Base-by-base conservation (phyloP, 1,139 yeast genomes). In the Nakaseomyces uthaithaninus region DNA sequence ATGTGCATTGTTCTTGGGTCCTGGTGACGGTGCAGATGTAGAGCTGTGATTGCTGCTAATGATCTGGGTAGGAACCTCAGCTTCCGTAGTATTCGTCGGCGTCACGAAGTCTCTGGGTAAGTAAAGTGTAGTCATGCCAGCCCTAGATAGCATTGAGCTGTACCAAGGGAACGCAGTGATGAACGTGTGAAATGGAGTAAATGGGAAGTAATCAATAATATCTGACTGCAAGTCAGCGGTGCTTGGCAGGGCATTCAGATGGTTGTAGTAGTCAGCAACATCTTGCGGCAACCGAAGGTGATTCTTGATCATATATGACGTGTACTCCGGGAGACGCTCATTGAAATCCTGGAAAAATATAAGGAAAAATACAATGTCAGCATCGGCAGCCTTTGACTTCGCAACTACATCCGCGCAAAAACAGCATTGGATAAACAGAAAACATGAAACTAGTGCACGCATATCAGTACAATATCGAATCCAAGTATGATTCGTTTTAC, bases 121-220 rank as follows among this genome's bases (percentile, higher is more conserved):
- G 42, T 61, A 64, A 24, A 68, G 50, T 1, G 66, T 59, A 2
- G 71, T 46, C 10, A 48, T 53, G 4, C 57, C 57, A 5, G 63
- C 69, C 1, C 51, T 58, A 1, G 47, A 33, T 33, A 69, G 40
- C 23, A 69, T 44, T 2, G 63, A 55, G 1, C 60, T 36, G 45
- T 69, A 67, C 74, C 74, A 69, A 3, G 72, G 70, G 45, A 71
- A 68, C 3, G 55, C 57, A 1, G 68, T 56, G 14, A 67, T 58
- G 49, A 66, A 65, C 1, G 72, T 65, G 22, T 59, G 43, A 45
- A 71, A 69, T 5, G 62, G 67, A 1, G 59, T 50, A 41, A 69
- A 66, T 17, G 75, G 75, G 49, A 71, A 70, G 6, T 52, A 44
- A 14, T 47, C 47, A 8, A 62, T 50, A 33, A 68, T 53, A 36